Conservation (phyloP, 148 eudicot species). For the Rhododendron williamsianum region DNA sequence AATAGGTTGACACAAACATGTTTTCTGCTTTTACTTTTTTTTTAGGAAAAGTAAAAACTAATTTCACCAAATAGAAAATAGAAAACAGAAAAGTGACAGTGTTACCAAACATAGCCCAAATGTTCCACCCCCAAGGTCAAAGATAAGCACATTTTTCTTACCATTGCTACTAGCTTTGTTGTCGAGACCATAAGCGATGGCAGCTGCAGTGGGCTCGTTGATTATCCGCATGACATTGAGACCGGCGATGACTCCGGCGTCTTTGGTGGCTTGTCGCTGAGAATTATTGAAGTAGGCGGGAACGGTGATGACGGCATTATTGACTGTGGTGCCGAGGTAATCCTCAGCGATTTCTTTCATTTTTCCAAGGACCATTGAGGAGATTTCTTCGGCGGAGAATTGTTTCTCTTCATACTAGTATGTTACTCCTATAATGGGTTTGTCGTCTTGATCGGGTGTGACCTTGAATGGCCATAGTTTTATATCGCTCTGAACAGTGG, state of each 20-base stretch:
- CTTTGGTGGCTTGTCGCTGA: neutral
- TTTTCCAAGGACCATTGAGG: neutral
- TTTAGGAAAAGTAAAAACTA: too few relatives aligned
- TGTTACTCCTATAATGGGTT: neutral
- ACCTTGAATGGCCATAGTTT: slow-evolving; percentile 2
- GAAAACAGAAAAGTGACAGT: too few relatives aligned
- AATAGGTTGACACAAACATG: too few relatives aligned
- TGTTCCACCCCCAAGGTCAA: too few relatives aligned
- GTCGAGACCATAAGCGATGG: neutral
- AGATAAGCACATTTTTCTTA: too few relatives aligned
- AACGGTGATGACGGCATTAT: neutral
- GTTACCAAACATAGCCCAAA: too few relatives aligned
- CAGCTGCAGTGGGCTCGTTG: neutral
- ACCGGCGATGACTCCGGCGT: neutral
- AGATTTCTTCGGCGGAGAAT: slow-evolving; percentile 1
- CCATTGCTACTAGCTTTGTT: neutral
- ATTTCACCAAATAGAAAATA: too few relatives aligned
- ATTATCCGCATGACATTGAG: neutral
- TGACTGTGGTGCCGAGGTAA: neutral
- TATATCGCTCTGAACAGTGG: neutral
- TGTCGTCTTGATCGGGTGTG: neutral
- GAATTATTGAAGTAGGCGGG: neutral
- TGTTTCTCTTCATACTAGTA: neutral
- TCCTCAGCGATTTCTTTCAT: neutral
- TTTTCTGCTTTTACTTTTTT: too few relatives aligned